phyloP scores from a whole-genome alignment of 1,284 basidiomycete genomes.

The Taiwanofungus camphoratus region DNA sequence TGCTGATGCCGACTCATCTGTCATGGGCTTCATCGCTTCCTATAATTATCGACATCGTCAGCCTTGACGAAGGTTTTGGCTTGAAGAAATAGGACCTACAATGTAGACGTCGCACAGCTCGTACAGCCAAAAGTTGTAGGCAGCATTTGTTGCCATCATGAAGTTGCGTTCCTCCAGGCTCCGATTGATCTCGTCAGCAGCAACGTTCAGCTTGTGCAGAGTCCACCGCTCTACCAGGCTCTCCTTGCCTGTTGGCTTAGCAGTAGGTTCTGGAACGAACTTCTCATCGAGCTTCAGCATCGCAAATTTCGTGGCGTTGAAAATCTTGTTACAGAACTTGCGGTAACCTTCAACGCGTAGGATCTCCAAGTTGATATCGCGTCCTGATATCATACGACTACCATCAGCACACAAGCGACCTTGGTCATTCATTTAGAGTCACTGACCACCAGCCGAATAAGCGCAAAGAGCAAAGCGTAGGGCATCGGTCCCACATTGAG shows the following conservation, averaged over 20 bases:
- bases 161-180: slow-evolving; percentile 84
- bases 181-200: slow-evolving; percentile 73
- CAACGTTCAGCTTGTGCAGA: slow-evolving; percentile 87
- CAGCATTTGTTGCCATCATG: slow-evolving; percentile 82
- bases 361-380: slow-evolving; percentile 96
- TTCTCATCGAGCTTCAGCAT: slow-evolving; percentile 87
- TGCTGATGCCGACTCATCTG: slow-evolving; percentile 66
- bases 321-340: slow-evolving; percentile 99
- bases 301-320: slow-evolving; percentile 98
- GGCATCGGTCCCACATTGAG: slow-evolving; percentile 97
- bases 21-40: slow-evolving; percentile 98
- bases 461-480: slow-evolving; percentile 93
- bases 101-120: slow-evolving; percentile 99
- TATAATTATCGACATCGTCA: slow-evolving; percentile 27
- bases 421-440: too few relatives aligned
- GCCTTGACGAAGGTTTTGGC: background rate
- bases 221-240: slow-evolving; percentile 95
- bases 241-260: slow-evolving; percentile 86
- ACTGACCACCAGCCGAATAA: slow-evolving; percentile 80
- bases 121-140: slow-evolving; percentile 97
- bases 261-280: slow-evolving; percentile 70
- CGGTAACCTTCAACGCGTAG: slow-evolving; percentile 97
- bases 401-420: background rate
- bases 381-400: slow-evolving; percentile 40
- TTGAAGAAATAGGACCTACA: slow-evolving; percentile 38